Evolutionary conservation across 164 flowering plant genomes (phyloP).

Genomic region (Piper betle): DNA sequence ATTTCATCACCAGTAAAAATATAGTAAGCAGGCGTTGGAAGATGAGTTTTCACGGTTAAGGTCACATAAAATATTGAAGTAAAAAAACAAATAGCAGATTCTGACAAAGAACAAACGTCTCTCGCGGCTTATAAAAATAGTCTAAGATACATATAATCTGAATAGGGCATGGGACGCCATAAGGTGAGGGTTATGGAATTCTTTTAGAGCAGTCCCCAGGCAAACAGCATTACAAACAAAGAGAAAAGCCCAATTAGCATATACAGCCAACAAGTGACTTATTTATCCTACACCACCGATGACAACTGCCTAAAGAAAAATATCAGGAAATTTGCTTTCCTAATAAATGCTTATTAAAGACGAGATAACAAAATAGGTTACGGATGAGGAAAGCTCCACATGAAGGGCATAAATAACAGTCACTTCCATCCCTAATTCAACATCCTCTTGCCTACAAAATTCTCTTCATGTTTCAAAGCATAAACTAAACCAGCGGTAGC

Average conservation of each 20-base stretch:
- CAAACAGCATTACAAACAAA: background rate
- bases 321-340: background rate
- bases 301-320: background rate
- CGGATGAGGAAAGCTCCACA: background rate
- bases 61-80: no score
- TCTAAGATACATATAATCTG: no score
- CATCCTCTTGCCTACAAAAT: conserved; percentile 19
- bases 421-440: background rate
- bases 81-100: no score
- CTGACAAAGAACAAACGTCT: no score
- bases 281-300: background rate
- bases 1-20: no score
- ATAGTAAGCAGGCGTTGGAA: no score
- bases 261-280: background rate
- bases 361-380: background rate
- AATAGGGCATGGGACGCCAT: no score
- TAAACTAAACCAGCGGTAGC: background rate
- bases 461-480: background rate
- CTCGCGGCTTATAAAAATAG: no score
- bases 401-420: background rate
- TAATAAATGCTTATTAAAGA: background rate
- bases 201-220: no score
- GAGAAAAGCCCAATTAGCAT: background rate
- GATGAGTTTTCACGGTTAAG: no score
- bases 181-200: no score